Evolutionary conservation across 164 flowering plant genomes (phyloP).

Genomic region (Macadamia integrifolia): DNA sequence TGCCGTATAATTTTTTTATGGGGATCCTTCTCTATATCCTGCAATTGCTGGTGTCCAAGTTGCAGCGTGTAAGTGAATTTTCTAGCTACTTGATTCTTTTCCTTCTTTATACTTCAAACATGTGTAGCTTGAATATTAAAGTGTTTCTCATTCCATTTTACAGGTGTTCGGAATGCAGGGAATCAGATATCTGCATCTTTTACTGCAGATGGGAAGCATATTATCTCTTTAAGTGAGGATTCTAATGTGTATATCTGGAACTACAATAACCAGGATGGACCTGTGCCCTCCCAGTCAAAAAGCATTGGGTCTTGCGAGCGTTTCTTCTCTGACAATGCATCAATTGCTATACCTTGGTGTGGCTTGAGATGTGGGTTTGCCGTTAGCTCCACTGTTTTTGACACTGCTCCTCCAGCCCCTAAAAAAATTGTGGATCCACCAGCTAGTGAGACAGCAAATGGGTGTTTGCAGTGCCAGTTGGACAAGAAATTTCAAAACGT

Average conservation of each 20-base stretch:
- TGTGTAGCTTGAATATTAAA: neutral
- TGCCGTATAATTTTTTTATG: too few species aligned
- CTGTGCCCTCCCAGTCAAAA: slow-evolving; percentile 28
- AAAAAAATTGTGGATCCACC: slow-evolving; percentile 5
- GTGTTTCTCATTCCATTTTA: slow-evolving; percentile 2
- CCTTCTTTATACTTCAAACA: neutral
- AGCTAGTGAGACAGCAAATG: slow-evolving; percentile 12
- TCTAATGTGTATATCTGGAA: slow-evolving; percentile 69
- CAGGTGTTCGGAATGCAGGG: slow-evolving; percentile 46
- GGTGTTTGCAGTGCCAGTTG: slow-evolving; percentile 10
- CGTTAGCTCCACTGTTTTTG: slow-evolving; percentile 14
- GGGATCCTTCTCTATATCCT: too few species aligned
- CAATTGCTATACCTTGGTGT: slow-evolving; percentile 78
- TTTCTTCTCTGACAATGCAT: slow-evolving; percentile 46
- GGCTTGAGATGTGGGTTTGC: slow-evolving; percentile 30
- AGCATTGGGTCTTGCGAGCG: slow-evolving; percentile 50
- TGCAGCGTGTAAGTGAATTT: too few species aligned
- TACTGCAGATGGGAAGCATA: slow-evolving; percentile 69
- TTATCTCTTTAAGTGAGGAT: slow-evolving; percentile 67
- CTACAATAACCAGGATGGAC: slow-evolving; percentile 27
- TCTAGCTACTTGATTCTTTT: too few species aligned
- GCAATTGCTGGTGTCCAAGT: too few species aligned
- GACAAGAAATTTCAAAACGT: slow-evolving; percentile 3
- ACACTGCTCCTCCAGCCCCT: slow-evolving; percentile 14
- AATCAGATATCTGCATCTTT: slow-evolving; percentile 63